These are phyloP conservation scores for Zasmidium angulare DNA, from an alignment of 2,329 filamentous ascomycete species.

Conservation along the genomic window DNA sequence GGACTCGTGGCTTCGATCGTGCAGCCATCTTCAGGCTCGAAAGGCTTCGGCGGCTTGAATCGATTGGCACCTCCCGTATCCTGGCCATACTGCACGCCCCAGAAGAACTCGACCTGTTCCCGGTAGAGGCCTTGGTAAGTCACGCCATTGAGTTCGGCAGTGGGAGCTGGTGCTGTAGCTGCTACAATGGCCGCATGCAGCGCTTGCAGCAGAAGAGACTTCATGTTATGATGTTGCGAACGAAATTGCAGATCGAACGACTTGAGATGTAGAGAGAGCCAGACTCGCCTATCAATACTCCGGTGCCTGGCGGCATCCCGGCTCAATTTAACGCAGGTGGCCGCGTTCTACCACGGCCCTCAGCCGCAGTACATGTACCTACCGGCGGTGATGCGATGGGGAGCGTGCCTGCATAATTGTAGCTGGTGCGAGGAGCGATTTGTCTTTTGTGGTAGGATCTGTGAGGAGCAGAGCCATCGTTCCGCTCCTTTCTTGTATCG, in stretches of 20 bases:
- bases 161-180: not conserved
- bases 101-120: conserved; percentile 34
- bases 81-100: conserved; percentile 35
- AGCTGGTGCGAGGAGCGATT: too few species aligned
- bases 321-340: too few species aligned
- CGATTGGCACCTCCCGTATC: conserved; percentile 33
- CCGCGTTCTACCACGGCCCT: too few species aligned
- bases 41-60: conserved; percentile 34
- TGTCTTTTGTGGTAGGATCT: not conserved
- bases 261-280: too few species aligned
- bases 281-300: too few species aligned
- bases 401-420: too few species aligned
- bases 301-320: too few species aligned
- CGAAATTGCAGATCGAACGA: too few species aligned
- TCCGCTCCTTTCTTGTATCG: not conserved
- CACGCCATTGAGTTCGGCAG: not conserved
- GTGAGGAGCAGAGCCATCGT: not conserved
- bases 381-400: too few species aligned
- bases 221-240: not conserved
- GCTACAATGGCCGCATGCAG: not conserved
- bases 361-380: too few species aligned
- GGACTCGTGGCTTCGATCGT: conserved; percentile 29
- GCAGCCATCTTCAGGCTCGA: conserved; percentile 19
- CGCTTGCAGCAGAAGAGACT: not conserved
- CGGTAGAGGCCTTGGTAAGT: conserved; percentile 29